Evolutionary conservation across 2,329 filamentous ascomycete species (phyloP), one percentile per base, ranked within the genome.

Genomic region (Fusarium temperatum): DNA sequence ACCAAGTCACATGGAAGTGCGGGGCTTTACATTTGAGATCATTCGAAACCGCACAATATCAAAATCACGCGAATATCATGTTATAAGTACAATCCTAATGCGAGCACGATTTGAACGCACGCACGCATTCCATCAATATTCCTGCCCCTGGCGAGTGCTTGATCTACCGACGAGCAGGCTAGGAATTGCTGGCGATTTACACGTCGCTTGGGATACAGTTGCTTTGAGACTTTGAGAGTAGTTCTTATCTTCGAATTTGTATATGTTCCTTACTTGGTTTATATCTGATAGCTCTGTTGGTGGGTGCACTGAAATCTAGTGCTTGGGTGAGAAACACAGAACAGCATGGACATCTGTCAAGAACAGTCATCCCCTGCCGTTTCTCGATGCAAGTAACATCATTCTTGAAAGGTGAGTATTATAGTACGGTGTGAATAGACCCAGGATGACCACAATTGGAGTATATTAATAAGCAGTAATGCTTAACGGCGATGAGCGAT

Each of bases 211-310:
- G 6, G 6, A 22, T 8, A 11, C 18, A 0, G 44, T 28, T 28
- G 0, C 12, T 22, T 22, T 47, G 13, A 0, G 9, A 47, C 9
- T 28, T 15, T 11, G 0, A 20, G 24, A 22, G 24, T 15, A 47
- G 6, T 22, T 0, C 8, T 3, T 47, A 10, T 28, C 18, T 5
- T 7, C 12, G 0, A 8, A 5, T 1, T 10, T 14, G 1, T 6
- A 26, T 26, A 45, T 26, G 5, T 0, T 7, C 17, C 4, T 45
- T 20, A 9, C 24, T 17, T 26, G 12, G 5, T 14, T 14, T 3
- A 3, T 3, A 28, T 14, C 3, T 4, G 2, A 14, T 28, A 14
- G 4, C 5, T 26, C 8, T 47, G 6, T 22, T 13, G 3, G 5
- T 28, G 8, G 18, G 6, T 10, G 24, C 3, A 20, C 24, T 28